Evolutionary conservation across 2,329 filamentous ascomycete species (phyloP).

Genomic region (Sclerotiophoma versabilis): DNA sequence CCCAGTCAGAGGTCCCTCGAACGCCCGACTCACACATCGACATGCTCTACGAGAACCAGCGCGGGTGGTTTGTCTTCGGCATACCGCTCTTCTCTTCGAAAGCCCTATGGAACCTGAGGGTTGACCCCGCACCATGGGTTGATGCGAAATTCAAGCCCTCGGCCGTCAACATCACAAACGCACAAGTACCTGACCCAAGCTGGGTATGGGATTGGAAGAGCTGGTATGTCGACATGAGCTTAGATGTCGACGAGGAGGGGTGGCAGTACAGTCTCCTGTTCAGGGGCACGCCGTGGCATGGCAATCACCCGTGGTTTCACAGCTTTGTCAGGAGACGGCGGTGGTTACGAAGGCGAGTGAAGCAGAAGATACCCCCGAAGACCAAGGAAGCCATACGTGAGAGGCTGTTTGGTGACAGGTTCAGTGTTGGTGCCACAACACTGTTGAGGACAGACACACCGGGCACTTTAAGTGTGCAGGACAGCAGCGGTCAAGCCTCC

Average conservation of each 20-base stretch:
- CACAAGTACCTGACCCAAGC: slow-evolving; percentile 90
- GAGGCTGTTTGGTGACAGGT: slow-evolving; percentile 48
- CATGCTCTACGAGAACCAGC: slow-evolving; percentile 93
- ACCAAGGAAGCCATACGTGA: slow-evolving; percentile 41
- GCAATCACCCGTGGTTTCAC: slow-evolving; percentile 87
- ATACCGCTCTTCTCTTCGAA: slow-evolving; percentile 86
- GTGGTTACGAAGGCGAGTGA: slow-evolving; percentile 84
- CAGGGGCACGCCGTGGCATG: slow-evolving; percentile 73
- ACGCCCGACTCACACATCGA: slow-evolving; percentile 64
- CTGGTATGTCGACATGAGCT: slow-evolving; percentile 80
- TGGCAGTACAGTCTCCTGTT: slow-evolving; percentile 98
- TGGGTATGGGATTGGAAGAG: slow-evolving; percentile 88
- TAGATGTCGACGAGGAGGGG: slow-evolving; percentile 84
- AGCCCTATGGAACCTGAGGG: slow-evolving; percentile 74
- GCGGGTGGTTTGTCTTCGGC: slow-evolving; percentile 88
- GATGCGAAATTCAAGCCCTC: slow-evolving; percentile 65
- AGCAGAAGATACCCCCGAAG: slow-evolving; percentile 58
- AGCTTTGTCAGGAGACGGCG: slow-evolving; percentile 90
- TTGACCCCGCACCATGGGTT: slow-evolving; percentile 89
- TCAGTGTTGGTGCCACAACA: slow-evolving; percentile 49
- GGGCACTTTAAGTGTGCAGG: slow-evolving; percentile 55
- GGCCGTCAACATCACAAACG: slow-evolving; percentile 77
- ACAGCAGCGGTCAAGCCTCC: slow-evolving; percentile 41
- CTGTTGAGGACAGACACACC: slow-evolving; percentile 37
- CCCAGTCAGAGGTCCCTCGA: slow-evolving; percentile 25